These are phyloP conservation scores for Trifolium fragiferum DNA, from an alignment of 306 rosid species.

Conservation along the genomic window DNA sequence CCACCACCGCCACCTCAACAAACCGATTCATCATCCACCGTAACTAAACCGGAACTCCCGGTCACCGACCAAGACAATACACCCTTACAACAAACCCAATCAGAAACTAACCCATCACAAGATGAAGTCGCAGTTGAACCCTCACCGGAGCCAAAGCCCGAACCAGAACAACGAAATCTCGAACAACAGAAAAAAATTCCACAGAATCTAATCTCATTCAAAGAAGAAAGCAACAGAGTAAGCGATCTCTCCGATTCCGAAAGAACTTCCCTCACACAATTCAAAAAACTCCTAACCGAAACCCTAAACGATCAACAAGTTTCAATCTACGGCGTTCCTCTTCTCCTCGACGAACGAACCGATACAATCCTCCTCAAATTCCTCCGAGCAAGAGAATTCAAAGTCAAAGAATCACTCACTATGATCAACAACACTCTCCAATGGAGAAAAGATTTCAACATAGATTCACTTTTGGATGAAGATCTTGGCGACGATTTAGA, in stretches of 20 bases:
- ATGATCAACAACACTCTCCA: constrained; percentile 73
- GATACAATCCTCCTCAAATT: constrained; percentile 88
- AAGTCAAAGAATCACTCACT: constrained; percentile 60
- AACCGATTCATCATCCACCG: constrained; percentile 17
- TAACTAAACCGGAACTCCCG: background rate
- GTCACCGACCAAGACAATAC: background rate
- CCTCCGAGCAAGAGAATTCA: constrained; percentile 84
- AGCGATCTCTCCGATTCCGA: constrained; percentile 73
- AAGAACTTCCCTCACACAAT: constrained; percentile 54
- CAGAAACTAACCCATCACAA: constrained; percentile 38
- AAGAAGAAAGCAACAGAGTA: constrained; percentile 78
- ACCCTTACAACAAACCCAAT: background rate
- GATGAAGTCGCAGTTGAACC: constrained; percentile 42
- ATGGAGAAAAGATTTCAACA: constrained; percentile 79
- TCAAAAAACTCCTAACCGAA: constrained; percentile 54
- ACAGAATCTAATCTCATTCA: constrained; percentile 61
- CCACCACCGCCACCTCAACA: constrained; percentile 20
- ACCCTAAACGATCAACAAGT: constrained; percentile 43
- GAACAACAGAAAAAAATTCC: constrained; percentile 48
- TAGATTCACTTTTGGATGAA: constrained; percentile 64
- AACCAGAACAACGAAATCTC: background rate
- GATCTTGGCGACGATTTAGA: constrained; percentile 84
- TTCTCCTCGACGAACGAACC: constrained; percentile 70
- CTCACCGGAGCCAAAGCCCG: background rate
- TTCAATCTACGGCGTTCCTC: constrained; percentile 84